Evolutionary conservation across 2,329 filamentous ascomycete species (phyloP).

Genomic region (Colletotrichum tropicicola): DNA sequence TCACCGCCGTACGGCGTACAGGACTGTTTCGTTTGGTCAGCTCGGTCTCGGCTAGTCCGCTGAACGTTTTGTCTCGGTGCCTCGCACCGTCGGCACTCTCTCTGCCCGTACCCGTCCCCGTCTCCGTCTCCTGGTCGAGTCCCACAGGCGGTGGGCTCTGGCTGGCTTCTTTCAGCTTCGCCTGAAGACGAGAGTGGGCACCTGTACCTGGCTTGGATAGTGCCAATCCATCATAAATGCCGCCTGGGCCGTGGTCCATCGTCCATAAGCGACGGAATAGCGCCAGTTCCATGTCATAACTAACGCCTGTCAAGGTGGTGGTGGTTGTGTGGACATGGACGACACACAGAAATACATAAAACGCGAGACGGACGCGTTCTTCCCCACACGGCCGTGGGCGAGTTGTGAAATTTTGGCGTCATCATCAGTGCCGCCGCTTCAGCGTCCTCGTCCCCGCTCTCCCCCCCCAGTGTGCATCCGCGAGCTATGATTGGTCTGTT

Average conservation of each 20-base stretch:
- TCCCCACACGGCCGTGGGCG: slow-evolving; percentile 11
- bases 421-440: slow-evolving; percentile 11
- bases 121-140: slow-evolving; percentile 7
- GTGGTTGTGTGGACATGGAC: neutral
- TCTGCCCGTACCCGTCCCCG: neutral
- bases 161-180: slow-evolving; percentile 6
- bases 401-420: slow-evolving; percentile 27
- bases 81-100: neutral
- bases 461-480: slow-evolving; percentile 2
- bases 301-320: neutral
- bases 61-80: slow-evolving; percentile 11
- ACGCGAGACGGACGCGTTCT: slow-evolving; percentile 12
- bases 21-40: slow-evolving; percentile 15
- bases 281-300: slow-evolving; percentile 2
- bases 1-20: neutral
- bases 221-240: slow-evolving; percentile 15
- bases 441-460: neutral
- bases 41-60: slow-evolving; percentile 7
- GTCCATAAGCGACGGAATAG: slow-evolving; percentile 6
- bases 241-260: slow-evolving; percentile 11
- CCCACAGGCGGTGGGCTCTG: neutral
- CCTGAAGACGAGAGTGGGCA: neutral
- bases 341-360: slow-evolving; percentile 9
- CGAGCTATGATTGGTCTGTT: neutral
- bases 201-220: neutral